phyloP scores from a whole-genome alignment of 192 early-diverging fungal genomes.

The Mortierella claussenii region DNA sequence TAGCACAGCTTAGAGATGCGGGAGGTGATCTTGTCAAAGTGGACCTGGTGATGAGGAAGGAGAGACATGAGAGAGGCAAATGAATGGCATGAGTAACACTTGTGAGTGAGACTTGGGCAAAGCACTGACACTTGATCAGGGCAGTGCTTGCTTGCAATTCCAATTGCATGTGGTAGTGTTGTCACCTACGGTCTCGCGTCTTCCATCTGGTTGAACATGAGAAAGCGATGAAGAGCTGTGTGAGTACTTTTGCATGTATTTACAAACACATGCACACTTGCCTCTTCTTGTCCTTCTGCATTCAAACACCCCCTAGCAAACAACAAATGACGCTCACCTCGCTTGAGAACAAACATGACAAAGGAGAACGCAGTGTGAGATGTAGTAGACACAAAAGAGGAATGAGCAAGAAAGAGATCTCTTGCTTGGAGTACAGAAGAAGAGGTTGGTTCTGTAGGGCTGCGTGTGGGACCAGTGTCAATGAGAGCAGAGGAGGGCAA shows the following conservation, averaged over 20 bases:
- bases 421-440: too few relatives aligned
- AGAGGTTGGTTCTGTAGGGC: too few relatives aligned
- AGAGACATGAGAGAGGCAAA: background rate
- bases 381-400: background rate
- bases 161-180: too few relatives aligned
- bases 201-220: constrained; percentile 37
- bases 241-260: too few relatives aligned
- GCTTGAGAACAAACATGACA: constrained; percentile 50
- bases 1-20: constrained; percentile 95
- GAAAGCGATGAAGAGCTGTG: constrained; percentile 6
- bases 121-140: background rate
- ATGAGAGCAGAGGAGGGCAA: too few relatives aligned
- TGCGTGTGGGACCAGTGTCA: too few relatives aligned
- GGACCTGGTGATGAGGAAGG: constrained; percentile 79
- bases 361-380: background rate
- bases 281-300: too few relatives aligned
- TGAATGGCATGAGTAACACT: too few relatives aligned
- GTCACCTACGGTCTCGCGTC: constrained; percentile 52
- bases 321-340: constrained; percentile 40
- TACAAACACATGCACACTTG: too few relatives aligned
- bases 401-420: background rate
- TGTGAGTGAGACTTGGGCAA: background rate
- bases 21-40: constrained; percentile 95
- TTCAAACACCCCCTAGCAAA: too few relatives aligned
- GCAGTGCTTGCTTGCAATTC: too few relatives aligned